These are phyloP conservation scores for Myriosclerotinia curreyana DNA, from an alignment of 2,329 filamentous ascomycete species.

Conservation along the genomic window DNA sequence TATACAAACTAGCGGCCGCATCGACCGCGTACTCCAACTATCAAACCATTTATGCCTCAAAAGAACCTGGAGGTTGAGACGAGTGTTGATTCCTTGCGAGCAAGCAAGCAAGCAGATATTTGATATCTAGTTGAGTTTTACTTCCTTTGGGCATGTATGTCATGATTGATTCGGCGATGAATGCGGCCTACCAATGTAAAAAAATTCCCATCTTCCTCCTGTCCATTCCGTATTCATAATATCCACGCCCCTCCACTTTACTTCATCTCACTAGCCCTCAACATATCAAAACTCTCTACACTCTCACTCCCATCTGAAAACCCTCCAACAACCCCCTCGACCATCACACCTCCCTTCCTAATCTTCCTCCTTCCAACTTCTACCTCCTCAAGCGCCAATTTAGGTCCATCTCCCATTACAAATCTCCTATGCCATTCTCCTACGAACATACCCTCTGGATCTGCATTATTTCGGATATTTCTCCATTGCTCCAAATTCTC, in stretches of 20 bases:
- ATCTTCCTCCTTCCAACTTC: constrained; percentile 32
- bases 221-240: not conserved
- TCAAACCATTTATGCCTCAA: too few relatives aligned
- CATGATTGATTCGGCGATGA: too few relatives aligned
- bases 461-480: constrained; percentile 63
- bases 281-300: constrained; percentile 36
- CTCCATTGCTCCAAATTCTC: constrained; percentile 65
- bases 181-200: too few relatives aligned
- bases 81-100: too few relatives aligned
- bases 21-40: too few relatives aligned
- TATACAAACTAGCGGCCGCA: too few relatives aligned
- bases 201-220: not conserved
- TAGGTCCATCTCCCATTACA: constrained; percentile 47
- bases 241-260: not conserved
- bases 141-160: too few relatives aligned
- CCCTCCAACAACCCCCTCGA: constrained; percentile 28
- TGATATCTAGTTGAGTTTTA: too few relatives aligned
- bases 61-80: too few relatives aligned
- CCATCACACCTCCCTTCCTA: constrained; percentile 33
- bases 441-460: constrained; percentile 82
- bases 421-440: constrained; percentile 84
- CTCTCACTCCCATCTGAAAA: constrained; percentile 24
- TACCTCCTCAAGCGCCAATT: constrained; percentile 35
- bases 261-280: constrained; percentile 30
- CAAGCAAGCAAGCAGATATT: too few relatives aligned